These are phyloP conservation scores for Fusarium dimerum DNA, from an alignment of 2,329 filamentous ascomycete species.

Conservation along the genomic window DNA sequence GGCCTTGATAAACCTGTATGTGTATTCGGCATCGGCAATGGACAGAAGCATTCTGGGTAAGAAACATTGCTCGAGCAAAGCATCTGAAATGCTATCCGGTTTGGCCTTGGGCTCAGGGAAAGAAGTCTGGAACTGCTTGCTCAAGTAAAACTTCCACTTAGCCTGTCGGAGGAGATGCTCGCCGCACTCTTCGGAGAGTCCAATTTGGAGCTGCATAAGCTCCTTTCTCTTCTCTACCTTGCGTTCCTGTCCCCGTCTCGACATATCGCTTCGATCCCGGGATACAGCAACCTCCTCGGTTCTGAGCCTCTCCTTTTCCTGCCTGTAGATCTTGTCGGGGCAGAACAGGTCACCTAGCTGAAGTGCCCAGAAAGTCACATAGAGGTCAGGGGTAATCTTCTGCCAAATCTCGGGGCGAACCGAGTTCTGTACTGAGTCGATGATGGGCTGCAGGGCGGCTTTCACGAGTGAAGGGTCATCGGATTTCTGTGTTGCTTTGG, in stretches of 20 bases:
- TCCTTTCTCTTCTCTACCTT: constrained; percentile 63
- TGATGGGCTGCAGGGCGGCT: constrained; percentile 64
- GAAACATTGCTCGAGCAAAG: constrained; percentile 86
- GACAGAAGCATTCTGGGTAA: constrained; percentile 85
- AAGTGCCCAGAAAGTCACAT: constrained; percentile 89
- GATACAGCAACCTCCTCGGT: constrained; percentile 67
- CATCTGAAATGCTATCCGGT: constrained; percentile 68
- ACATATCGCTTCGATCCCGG: constrained; percentile 73
- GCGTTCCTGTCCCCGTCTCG: constrained; percentile 67
- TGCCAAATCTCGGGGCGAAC: constrained; percentile 66
- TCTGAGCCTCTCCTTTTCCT: constrained; percentile 69
- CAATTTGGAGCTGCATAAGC: constrained; percentile 67
- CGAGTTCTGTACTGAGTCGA: constrained; percentile 64
- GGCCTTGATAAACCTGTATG: constrained; percentile 82
- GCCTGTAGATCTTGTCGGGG: constrained; percentile 74
- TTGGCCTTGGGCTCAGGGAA: constrained; percentile 69
- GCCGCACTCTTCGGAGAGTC: constrained; percentile 72
- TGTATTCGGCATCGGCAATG: constrained; percentile 84
- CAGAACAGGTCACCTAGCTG: constrained; percentile 79
- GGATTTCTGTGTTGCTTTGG: constrained; percentile 31
- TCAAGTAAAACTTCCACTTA: constrained; percentile 68
- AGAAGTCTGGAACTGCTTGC: constrained; percentile 76
- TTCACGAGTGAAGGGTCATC: constrained; percentile 36
- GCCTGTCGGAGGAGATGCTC: constrained; percentile 67
- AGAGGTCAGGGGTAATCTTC: constrained; percentile 77